Percentiles rank a stretch among this genome's conserved stretches.
Conservation (phyloP, 2,329 filamentous ascomycete genomes). For the Macrophomina tecta region DNA sequence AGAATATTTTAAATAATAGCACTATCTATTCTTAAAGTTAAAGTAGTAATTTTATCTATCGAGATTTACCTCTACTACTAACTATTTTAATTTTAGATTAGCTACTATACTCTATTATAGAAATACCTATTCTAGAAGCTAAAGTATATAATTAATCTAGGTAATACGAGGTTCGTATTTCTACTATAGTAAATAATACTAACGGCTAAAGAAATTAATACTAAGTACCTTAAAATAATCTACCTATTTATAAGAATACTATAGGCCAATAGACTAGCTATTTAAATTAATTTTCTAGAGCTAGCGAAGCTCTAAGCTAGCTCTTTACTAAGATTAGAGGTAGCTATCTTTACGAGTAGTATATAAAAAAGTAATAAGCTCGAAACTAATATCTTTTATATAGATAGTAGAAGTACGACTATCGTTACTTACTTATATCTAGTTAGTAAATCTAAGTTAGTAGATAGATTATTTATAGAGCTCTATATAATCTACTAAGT, state of each 20-base stretch:
- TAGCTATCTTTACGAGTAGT: too few species aligned
- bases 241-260: background rate
- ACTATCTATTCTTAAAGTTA: slow-evolving; percentile 11
- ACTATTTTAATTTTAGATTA: slow-evolving; percentile 9
- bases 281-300: background rate
- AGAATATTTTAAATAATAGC: slow-evolving; percentile 17
- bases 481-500: background rate
- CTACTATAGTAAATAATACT: too few species aligned
- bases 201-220: too few species aligned
- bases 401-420: background rate
- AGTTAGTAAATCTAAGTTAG: background rate
- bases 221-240: background rate
- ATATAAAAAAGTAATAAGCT: too few species aligned
- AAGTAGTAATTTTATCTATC: background rate
- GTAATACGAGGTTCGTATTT: too few species aligned
- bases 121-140: background rate
- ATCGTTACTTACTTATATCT: background rate
- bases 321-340: too few species aligned
- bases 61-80: background rate
- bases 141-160: too few species aligned
- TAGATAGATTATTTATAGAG: too few species aligned
- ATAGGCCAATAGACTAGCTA: background rate
- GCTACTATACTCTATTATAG: background rate
- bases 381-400: too few species aligned
- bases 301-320: background rate